Percentiles rank a stretch among this genome's conserved stretches.
These are phyloP conservation scores for Balansia obtecta DNA, from an alignment of 2,329 filamentous ascomycete genomes.

Conservation along the genomic window DNA sequence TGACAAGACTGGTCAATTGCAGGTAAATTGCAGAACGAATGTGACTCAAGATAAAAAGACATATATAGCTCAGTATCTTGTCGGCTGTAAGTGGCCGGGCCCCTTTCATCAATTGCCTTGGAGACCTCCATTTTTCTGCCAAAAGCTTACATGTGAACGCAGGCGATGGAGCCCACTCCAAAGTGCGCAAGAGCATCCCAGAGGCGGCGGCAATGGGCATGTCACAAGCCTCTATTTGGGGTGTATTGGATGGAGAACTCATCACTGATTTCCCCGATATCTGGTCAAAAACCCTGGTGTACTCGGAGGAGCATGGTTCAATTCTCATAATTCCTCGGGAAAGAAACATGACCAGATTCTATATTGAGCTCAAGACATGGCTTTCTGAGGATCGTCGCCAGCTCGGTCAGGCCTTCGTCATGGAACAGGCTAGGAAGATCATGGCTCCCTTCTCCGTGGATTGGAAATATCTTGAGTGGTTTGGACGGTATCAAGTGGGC, in stretches of 20 bases:
- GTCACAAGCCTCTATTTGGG: slow-evolving; percentile 49
- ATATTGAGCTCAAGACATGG: slow-evolving; percentile 41
- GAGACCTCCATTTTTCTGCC: too few relatives aligned
- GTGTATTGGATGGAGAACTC: slow-evolving; percentile 57
- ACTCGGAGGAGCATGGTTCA: slow-evolving; percentile 53
- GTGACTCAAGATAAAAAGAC: slow-evolving; percentile 37
- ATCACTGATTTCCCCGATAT: slow-evolving; percentile 64
- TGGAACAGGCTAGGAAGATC: slow-evolving; percentile 50
- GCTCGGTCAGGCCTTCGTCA: slow-evolving; percentile 54
- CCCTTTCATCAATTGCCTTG: background rate
- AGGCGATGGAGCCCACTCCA: slow-evolving; percentile 60
- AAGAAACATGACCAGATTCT: slow-evolving; percentile 56
- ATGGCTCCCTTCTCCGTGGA: slow-evolving; percentile 44
- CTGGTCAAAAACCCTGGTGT: slow-evolving; percentile 61
- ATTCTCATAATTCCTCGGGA: slow-evolving; percentile 65
- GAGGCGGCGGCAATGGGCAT: slow-evolving; percentile 41
- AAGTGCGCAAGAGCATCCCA: slow-evolving; percentile 52
- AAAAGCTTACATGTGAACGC: background rate
- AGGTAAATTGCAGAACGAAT: slow-evolving; percentile 38
- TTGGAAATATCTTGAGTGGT: slow-evolving; percentile 55
- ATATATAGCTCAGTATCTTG: slow-evolving; percentile 48
- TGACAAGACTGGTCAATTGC: slow-evolving; percentile 30
- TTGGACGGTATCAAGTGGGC: slow-evolving; percentile 59
- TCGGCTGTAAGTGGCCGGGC: slow-evolving; percentile 46
- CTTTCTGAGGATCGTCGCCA: slow-evolving; percentile 26